phyloP scores from a whole-genome alignment of 768 basidiomycete species.

The Russula emetica region DNA sequence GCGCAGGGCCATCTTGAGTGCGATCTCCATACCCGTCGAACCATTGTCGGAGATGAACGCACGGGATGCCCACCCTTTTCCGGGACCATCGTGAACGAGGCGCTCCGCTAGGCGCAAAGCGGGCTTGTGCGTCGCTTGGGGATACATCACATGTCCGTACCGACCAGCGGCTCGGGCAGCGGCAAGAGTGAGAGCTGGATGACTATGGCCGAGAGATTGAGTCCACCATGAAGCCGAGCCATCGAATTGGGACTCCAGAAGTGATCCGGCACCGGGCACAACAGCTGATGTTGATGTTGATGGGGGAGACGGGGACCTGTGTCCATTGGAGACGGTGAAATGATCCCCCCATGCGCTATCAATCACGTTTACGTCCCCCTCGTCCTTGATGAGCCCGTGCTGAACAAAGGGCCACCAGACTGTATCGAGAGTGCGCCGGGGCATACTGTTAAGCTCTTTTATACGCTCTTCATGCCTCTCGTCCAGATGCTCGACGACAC shows the following conservation, averaged over 20 bases:
- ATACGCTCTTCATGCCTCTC: constrained; percentile 59
- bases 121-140: constrained; percentile 79
- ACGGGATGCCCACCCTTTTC: constrained; percentile 84
- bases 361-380: constrained; percentile 79
- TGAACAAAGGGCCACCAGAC: constrained; percentile 99
- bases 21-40: constrained; percentile 96
- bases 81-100: constrained; percentile 70
- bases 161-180: constrained; percentile 88
- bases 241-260: constrained; percentile 66
- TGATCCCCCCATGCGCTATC: constrained; percentile 87
- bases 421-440: constrained; percentile 64
- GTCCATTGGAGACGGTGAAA: constrained; percentile 64
- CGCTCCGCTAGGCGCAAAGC: constrained; percentile 81
- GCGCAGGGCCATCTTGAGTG: constrained; percentile 92
- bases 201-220: constrained; percentile 81
- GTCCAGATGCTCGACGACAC: constrained; percentile 57
- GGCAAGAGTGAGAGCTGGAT: constrained; percentile 72
- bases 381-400: constrained; percentile 64
- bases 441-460: constrained; percentile 72
- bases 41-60: constrained; percentile 95
- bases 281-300: constrained; percentile 24
- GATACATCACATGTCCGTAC: constrained; percentile 97
- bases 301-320: constrained; percentile 14
- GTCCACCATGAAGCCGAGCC: constrained; percentile 99
- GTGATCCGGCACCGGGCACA: constrained; percentile 33